These are phyloP conservation scores for Cruciata laevipes DNA, from an alignment of 257 asterid genomes.

Conservation along the genomic window DNA sequence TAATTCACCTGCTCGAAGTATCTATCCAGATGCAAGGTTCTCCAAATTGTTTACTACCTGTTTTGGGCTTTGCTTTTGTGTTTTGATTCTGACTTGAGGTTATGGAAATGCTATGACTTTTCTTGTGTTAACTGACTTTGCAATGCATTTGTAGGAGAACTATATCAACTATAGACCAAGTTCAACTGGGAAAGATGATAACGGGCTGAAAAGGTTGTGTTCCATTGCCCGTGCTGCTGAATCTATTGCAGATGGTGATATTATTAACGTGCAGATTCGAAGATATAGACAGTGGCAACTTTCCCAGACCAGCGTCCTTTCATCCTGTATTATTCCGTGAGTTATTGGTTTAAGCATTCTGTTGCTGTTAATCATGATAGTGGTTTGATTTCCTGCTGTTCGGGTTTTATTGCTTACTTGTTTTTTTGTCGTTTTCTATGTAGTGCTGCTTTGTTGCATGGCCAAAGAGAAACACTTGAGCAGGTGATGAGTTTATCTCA, in stretches of 20 bases:
- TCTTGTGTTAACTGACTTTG: constrained; percentile 2
- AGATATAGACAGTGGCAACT: constrained; percentile 97
- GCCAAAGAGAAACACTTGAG: constrained; percentile 76
- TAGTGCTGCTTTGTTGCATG: constrained; percentile 90
- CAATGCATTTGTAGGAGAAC: constrained; percentile 68
- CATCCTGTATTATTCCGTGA: constrained; percentile 86
- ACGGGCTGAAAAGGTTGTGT: constrained; percentile 68
- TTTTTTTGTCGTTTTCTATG: constrained; percentile 22
- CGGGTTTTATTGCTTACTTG: constrained; percentile 8
- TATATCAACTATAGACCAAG: constrained; percentile 86
- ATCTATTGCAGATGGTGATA: constrained; percentile 96
- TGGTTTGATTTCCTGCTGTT: neutral
- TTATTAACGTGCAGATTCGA: constrained; percentile 84
- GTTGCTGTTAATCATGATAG: constrained; percentile 4
- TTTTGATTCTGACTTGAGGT: neutral
- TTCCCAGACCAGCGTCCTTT: constrained; percentile 66
- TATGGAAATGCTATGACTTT: neutral
- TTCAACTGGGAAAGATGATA: constrained; percentile 65
- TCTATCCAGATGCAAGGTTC: neutral
- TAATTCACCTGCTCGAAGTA: neutral
- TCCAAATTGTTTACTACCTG: neutral
- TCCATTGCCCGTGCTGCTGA: constrained; percentile 82
- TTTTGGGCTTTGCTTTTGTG: constrained; percentile 1
- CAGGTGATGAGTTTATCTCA: constrained; percentile 47
- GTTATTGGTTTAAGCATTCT: constrained; percentile 23